Base-by-base conservation (phyloP, 2,329 filamentous ascomycete species). In the Aspergillus sp. region DNA sequence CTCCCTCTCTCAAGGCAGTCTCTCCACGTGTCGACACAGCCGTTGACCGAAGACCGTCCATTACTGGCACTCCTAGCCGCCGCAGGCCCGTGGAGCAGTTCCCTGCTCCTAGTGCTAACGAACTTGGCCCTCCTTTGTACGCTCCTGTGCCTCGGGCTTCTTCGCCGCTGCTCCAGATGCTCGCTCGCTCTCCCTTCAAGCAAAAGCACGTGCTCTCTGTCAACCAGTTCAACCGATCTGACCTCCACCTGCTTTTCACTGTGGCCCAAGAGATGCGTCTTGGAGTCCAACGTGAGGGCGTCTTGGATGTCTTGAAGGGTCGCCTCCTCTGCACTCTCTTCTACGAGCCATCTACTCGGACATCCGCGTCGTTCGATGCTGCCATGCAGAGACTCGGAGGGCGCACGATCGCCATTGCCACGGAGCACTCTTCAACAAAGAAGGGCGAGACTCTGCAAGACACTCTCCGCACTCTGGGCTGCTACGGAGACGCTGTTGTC, bases 341-440 rank as follows among this genome's bases (percentile, higher is more conserved):
- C 84, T 99, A 93, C 76, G 95, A 99, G 81, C 95, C 95, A 2
- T 98, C 93, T 0, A 99, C 95, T 3, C 86, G 95, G 54, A 99
- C 95, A 5, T 97, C 93, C 12, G 87, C 90, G 38, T 99, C 95
- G 3, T 99, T 99, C 68, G 95, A 99, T 71, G 90, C 93, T 56
- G 95, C 95, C 42, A 99, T 99, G 95, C 96, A 99, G 81, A 89
- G 96, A 52, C 88, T 99, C 5, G 95, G 95, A 65, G 95, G 95
- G 48, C 85, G 91, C 48, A 93, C 89, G 3, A 84, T 99, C 53
- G 83, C 88, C 52, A 88, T 98, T 70, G 82, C 91, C 41, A 96
- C 93, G 3, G 84, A 87, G 5, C 86, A 90, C 66, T 97, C 93
- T 2, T 96, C 91, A 13, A 93, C 93, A 4, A 85, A 93, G 76